Evolutionary conservation across 306 rosid species (phyloP), one percentile per base, ranked within the genome.

Genomic region (Senna tora): DNA sequence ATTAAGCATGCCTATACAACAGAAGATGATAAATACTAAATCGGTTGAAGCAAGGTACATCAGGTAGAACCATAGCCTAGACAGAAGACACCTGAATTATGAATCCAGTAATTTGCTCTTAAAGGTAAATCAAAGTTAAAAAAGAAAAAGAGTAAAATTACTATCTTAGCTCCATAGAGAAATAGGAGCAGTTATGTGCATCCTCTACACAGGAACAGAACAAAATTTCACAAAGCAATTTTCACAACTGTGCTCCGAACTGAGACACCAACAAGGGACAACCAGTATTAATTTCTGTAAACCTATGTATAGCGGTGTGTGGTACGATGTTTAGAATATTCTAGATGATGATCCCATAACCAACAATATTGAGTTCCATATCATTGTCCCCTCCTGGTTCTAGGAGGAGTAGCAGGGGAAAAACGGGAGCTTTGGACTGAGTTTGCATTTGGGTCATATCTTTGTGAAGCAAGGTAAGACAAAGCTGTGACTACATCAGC

Each of bases 401-500:
- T 86, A 43, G 90, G 85, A 55, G 97, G 92, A 65, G 96, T 87
- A 63, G 71, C 73, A 0, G 92, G 87, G 50, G 82, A 68, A 8
- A 72, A 80, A 63, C 81, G 87, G 60, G 95, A 84, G 83, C 79
- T 65, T 70, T 84, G 92, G 34, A 61, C 83, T 2, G 84, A 75
- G 39, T 78, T 79, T 9, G 85, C 49, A 66, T 74, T 82, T 3
- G 84, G 85, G 66, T 89, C 91, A 33, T 82, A 82, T 76, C 76
- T 85, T 67, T 94, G 97, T 5, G 82, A 39, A 77, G 98, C 95
- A 65, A 94, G 98, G 81, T 94, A 94, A 51, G 87, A 70, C 77
- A 94, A 76, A 70, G 97, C 98, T 16, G 98, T 94, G 80, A 94
- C 97, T 13, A 94, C 98, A 78, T 94, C 98, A 43, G 95, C 96